Base-by-base conservation (phyloP, 2,329 filamentous ascomycete species). In the Fusarium proliferatum region DNA sequence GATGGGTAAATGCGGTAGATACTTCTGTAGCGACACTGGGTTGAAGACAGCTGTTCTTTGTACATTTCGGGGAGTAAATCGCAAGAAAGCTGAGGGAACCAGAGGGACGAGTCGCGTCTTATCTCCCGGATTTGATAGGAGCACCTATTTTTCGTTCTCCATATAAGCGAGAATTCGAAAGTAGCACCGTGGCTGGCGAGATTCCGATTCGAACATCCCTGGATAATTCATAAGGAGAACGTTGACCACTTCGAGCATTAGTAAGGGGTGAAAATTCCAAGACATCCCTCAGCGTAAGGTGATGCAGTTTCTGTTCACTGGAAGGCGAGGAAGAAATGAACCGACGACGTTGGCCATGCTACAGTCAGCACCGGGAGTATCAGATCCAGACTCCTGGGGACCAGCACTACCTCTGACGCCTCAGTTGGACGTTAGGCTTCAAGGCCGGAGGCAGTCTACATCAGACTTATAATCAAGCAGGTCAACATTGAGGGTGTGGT, bases 171-270 rank as follows among this genome's bases (percentile, higher is more conserved):
- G 48, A 51, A 33, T 3, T 51, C 16, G n/a, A 17, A 19, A 34
- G 48, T 19, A 33, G 5, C 15, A 10, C 48, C n/a, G 30, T 23
- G 30, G 11, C 48, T 51, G 48, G 21, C 30, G 30, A 34, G 30
- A 34, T 23, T 23, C 48, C 15, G 4, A 23, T n/a, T 51, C 11
- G 30, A 51, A 19, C 30, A 34, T 19, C 30, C 28, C 16, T 9
- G 28, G 48, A 17, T 33, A 5, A 23, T 26, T 26, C n/a, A 34
- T 23, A 19, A 10, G 2, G 12, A 19, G 48, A 51, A 23, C 17
- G 48, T 90, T 55, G 94, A 96, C 81, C 94, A 96, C 83, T 95
- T 96, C 81, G 91, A 91, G 19, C 87, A 89, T 76, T 96, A 93
- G 94, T 86, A 82, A 82, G 83, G 84, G 51, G 84, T 88, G 9